Conservation (phyloP, 1,284 basidiomycete genomes). For the Gymnopus androsaceus region DNA sequence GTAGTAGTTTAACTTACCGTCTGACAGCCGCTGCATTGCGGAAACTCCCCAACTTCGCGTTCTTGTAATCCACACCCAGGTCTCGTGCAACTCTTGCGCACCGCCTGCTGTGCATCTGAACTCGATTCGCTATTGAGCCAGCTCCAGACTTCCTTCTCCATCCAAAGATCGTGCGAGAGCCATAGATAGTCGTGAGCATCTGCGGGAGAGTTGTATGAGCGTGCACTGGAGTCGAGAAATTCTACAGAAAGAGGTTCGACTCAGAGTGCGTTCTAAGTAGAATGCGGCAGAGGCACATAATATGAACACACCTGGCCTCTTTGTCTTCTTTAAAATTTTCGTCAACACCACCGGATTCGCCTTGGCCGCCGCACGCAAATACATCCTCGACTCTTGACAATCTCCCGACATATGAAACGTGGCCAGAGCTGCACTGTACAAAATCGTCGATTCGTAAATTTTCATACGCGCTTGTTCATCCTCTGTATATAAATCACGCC, state of each 20-base stretch:
- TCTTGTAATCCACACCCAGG: constrained; percentile 19
- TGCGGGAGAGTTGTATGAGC: constrained; percentile 32
- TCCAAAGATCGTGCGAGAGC: constrained; percentile 38
- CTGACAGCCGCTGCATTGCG: constrained; percentile 20
- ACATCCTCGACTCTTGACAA: constrained; percentile 32
- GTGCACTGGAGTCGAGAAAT: constrained; percentile 24
- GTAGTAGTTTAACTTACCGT: constrained; percentile 8
- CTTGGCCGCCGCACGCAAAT: constrained; percentile 29
- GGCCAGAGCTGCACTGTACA: constrained; percentile 35
- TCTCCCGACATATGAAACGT: constrained; percentile 35
- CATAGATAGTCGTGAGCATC: constrained; percentile 39
- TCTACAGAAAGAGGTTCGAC: constrained; percentile 19
- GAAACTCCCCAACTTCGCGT: constrained; percentile 20
- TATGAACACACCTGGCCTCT: constrained; percentile 29
- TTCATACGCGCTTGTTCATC: constrained; percentile 16
- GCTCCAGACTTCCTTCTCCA: constrained; percentile 33
- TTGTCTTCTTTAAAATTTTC: constrained; percentile 32
- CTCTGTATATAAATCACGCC: neutral
- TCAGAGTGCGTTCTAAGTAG: neutral
- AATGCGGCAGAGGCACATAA: neutral
- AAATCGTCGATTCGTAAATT: constrained; percentile 18
- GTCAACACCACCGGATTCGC: constrained; percentile 31
- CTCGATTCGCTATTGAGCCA: constrained; percentile 36
- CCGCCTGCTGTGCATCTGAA: constrained; percentile 21
- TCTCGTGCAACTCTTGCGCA: constrained; percentile 25